Evolutionary conservation across 2,329 filamentous ascomycete genomes (phyloP), one percentile per base, ranked within the genome.

Genomic region (Colletotrichum coccodes): DNA sequence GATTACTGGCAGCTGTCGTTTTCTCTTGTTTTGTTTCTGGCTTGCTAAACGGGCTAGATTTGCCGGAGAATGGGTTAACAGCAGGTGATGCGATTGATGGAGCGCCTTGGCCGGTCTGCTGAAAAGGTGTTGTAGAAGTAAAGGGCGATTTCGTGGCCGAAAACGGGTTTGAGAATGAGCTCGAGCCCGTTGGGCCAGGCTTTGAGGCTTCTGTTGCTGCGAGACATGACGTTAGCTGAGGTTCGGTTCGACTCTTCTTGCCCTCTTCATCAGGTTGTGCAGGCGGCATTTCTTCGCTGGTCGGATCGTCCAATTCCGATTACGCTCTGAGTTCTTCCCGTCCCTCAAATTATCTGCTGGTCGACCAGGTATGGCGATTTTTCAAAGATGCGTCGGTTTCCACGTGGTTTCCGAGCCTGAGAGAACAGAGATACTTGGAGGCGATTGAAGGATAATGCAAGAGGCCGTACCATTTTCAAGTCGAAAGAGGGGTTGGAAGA

Each of bases 131-230:
- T 23, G 30, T 7, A 8, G 58, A n/a, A 14, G 28, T 28, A 3
- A 44, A 40, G 8, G 54, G 14, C 7, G 65, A 11, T 1, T 42
- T 59, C 18, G 47, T 14, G 23, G 61, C 30, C 23, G 64, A 57
- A 52, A 67, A 67, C 16, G 64, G 64, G 21, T 67, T 67, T 26
- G 38, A 32, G 34, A 67, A 67, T 7, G 59, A 59, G 34, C n/a
- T 57, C 18, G 49, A 34, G 7, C 32, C 47, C 6, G 62, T 46
- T 16, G 47, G 21, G 4, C 26, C 30, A 11, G 26, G 52, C 26
- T 36, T 64, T 23, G 50, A 21, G 47, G 54, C 62, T 30, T 50
- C 42, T 4, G 62, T 34, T 56, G 66, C 66, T 69, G 49, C 26
- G 49, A 54, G 21, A 54, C 42, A 36, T 26, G 23, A 65, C 34